A percentile compares a stretch with the other conserved stretches of the same genome.
Conservation (phyloP, 1,139 yeast genomes). For the Suhomyces bokatorum region DNA sequence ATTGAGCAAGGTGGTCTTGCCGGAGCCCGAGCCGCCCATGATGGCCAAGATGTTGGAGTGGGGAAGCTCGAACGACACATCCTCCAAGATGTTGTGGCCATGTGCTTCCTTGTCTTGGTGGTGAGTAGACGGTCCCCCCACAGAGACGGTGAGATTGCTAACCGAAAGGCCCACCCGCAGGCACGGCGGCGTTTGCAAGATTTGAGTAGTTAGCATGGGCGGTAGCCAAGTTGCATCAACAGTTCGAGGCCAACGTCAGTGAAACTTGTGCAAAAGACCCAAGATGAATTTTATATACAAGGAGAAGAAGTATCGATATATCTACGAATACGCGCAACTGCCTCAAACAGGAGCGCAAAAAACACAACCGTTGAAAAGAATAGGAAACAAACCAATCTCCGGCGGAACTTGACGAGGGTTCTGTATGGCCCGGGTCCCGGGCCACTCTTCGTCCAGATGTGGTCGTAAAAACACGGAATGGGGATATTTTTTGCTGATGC, state of each 20-base stretch:
- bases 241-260: not conserved
- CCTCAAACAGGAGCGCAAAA: not conserved
- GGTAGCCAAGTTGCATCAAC: not conserved
- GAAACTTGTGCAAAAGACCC: not conserved
- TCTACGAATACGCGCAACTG: not conserved
- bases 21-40: slow-evolving; percentile 85
- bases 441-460: too few relatives aligned
- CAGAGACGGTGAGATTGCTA: slow-evolving; percentile 33
- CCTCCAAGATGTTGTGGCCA: slow-evolving; percentile 29
- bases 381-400: not conserved
- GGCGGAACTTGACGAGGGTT: not conserved
- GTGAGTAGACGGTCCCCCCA: slow-evolving; percentile 12
- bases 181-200: slow-evolving; percentile 14
- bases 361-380: not conserved
- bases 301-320: not conserved
- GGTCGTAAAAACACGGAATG: too few relatives aligned
- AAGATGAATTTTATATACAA: not conserved
- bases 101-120: not conserved
- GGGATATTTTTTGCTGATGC: too few relatives aligned
- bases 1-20: slow-evolving; percentile 80
- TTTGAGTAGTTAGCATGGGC: slow-evolving; percentile 3
- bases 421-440: too few relatives aligned
- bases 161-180: slow-evolving; percentile 33
- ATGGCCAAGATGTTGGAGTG: slow-evolving; percentile 62
- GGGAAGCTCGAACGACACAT: slow-evolving; percentile 57